phyloP scores from a whole-genome alignment of 768 basidiomycete genomes.

The Lentinula aciculospora region DNA sequence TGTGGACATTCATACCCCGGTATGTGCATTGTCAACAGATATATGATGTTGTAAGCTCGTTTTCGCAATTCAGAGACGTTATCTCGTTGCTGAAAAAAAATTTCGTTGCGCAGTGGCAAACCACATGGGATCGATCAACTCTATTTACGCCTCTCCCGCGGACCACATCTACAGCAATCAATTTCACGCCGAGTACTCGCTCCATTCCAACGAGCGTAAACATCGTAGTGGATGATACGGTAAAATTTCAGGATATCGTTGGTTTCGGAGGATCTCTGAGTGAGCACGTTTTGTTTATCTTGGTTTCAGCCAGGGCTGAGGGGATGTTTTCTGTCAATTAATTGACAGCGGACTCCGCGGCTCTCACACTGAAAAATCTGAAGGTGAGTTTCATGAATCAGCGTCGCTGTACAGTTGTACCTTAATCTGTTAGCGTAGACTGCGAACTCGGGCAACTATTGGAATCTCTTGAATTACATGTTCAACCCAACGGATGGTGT shows the following conservation, averaged over 20 bases:
- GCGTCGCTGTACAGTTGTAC: not conserved
- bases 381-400: constrained; percentile 27
- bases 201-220: constrained; percentile 21
- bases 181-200: constrained; percentile 15
- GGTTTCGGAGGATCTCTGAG: constrained; percentile 45
- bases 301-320: too few relatives aligned
- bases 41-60: constrained; percentile 23
- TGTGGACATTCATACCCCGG: too few relatives aligned
- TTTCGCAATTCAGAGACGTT: not conserved
- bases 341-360: constrained; percentile 50
- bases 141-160: constrained; percentile 23
- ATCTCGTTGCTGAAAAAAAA: not conserved
- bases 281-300: constrained; percentile 16
- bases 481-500: constrained; percentile 25
- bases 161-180: constrained; percentile 19
- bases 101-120: constrained; percentile 22
- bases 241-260: constrained; percentile 34
- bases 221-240: constrained; percentile 35
- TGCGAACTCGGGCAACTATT: constrained; percentile 20
- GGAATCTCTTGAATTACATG: constrained; percentile 19
- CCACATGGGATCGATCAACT: constrained; percentile 23
- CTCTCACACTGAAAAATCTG: constrained; percentile 34
- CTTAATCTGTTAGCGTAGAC: constrained; percentile 11
- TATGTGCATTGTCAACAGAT: constrained; percentile 22
- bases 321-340: not conserved